These are phyloP conservation scores for Phytophthora aleatoria DNA, from an alignment of 352 stramenopile genomes.

Conservation along the genomic window DNA sequence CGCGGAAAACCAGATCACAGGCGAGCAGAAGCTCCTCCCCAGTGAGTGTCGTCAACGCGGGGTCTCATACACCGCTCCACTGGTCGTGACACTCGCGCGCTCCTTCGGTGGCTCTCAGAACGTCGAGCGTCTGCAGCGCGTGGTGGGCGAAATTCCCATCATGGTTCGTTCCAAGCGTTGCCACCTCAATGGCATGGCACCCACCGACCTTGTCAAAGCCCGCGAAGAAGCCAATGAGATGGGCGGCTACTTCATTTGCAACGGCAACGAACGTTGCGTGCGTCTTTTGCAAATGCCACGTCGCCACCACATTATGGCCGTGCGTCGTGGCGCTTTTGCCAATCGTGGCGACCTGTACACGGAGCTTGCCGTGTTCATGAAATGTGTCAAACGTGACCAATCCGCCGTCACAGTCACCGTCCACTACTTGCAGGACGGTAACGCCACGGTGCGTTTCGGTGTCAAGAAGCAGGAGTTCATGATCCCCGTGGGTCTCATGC, in stretches of 20 bases:
- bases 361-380: constrained; percentile 97
- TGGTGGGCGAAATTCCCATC: constrained; percentile 96
- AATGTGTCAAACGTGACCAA: constrained; percentile 96
- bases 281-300: constrained; percentile 96
- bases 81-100: constrained; percentile 93
- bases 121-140: constrained; percentile 82
- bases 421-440: constrained; percentile 98
- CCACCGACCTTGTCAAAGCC: constrained; percentile 87
- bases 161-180: constrained; percentile 98
- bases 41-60: constrained; percentile 96
- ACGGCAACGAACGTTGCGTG: constrained; percentile 98
- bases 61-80: constrained; percentile 95
- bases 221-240: constrained; percentile 97
- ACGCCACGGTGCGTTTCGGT: constrained; percentile 96
- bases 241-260: constrained; percentile 99
- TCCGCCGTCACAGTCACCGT: constrained; percentile 97
- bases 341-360: constrained; percentile 97
- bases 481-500: constrained; percentile 95
- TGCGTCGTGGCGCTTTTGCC: constrained; percentile 97
- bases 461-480: constrained; percentile 99
- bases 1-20: constrained; percentile 82
- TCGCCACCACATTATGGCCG: constrained; percentile 91
- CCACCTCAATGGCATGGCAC: constrained; percentile 91
- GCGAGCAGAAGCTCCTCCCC: constrained; percentile 88
- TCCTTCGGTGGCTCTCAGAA: constrained; percentile 81